A percentile compares a stretch with the other conserved stretches of the same genome.
These are phyloP conservation scores for Diutina rugosa DNA, from an alignment of 1,139 yeast genomes.

Conservation along the genomic window DNA sequence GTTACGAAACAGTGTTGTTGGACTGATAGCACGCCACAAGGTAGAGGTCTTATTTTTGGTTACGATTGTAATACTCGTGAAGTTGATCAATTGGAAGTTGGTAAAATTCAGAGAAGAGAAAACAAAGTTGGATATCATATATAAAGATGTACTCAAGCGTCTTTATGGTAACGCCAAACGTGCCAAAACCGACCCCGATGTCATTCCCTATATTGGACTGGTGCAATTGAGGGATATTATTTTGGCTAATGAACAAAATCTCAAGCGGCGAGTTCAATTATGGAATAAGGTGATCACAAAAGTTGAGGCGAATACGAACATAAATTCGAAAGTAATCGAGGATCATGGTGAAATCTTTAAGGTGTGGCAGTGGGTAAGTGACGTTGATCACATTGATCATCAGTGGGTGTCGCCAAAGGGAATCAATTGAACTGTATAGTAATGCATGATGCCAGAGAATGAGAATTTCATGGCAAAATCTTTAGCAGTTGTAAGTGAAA, in stretches of 20 bases:
- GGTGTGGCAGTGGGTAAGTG: slow-evolving; percentile 81
- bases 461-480: background rate
- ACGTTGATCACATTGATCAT: background rate
- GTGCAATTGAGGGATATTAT: slow-evolving; percentile 69
- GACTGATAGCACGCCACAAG: slow-evolving; percentile 34
- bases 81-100: slow-evolving; percentile 19
- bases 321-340: slow-evolving; percentile 49
- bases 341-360: slow-evolving; percentile 78
- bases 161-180: slow-evolving; percentile 26
- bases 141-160: slow-evolving; percentile 32
- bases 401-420: slow-evolving; percentile 1
- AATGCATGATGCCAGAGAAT: background rate
- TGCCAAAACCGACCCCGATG: slow-evolving; percentile 16
- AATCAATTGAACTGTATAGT: background rate
- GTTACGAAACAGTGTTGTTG: slow-evolving; percentile 39
- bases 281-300: slow-evolving; percentile 54
- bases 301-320: slow-evolving; percentile 57
- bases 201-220: slow-evolving; percentile 48
- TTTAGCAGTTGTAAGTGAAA: too few relatives aligned
- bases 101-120: slow-evolving; percentile 18
- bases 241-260: slow-evolving; percentile 31
- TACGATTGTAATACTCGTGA: slow-evolving; percentile 10
- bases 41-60: slow-evolving; percentile 16
- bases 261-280: slow-evolving; percentile 30
- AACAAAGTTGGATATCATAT: slow-evolving; percentile 21